Conservation (phyloP, 306 rosid genomes). For the Rosa persica region DNA sequence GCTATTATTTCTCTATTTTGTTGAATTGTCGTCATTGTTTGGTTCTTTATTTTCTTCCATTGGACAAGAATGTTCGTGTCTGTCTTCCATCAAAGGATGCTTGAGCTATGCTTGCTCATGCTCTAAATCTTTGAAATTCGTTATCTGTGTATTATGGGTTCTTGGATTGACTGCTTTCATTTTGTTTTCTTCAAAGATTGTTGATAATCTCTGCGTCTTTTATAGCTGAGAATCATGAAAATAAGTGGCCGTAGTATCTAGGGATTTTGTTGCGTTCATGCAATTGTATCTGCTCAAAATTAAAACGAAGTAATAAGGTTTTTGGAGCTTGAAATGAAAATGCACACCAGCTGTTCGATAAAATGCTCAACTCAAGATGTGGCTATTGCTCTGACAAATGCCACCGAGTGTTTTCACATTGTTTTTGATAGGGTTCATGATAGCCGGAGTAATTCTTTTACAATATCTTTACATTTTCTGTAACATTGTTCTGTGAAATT, state of each 20-base stretch:
- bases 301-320: background rate
- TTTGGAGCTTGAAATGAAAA: background rate
- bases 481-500: background rate
- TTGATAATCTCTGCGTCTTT: background rate
- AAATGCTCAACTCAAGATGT: background rate
- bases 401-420: background rate
- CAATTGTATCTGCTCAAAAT: background rate
- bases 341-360: background rate
- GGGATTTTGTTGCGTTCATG: background rate
- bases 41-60: background rate
- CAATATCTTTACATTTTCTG: background rate
- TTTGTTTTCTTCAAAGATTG: background rate
- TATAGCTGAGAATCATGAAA: background rate
- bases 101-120: background rate
- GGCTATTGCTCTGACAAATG: background rate
- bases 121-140: background rate
- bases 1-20: background rate
- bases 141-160: background rate
- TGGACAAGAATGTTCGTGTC: background rate
- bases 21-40: background rate
- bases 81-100: background rate
- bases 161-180: background rate
- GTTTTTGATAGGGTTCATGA: background rate
- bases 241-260: background rate
- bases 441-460: background rate